phyloP scores from a whole-genome alignment of 2,329 filamentous ascomycete genomes.

The Fusarium gaditjirri region DNA sequence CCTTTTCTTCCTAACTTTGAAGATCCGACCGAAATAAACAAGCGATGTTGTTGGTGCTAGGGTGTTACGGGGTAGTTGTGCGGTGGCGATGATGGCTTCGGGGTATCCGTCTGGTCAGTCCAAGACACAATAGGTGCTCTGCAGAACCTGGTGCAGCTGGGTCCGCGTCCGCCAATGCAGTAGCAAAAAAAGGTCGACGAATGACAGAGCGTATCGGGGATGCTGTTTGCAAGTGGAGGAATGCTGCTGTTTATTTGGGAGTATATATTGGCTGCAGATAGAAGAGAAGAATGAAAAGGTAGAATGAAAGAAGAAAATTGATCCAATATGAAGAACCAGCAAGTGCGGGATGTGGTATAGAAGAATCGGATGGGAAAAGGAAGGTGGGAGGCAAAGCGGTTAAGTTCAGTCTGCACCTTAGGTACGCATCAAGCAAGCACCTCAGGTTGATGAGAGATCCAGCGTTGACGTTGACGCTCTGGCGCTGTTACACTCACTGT shows the following conservation, averaged over 20 bases:
- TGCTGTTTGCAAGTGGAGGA: conserved; percentile 18
- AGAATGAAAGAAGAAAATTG: conserved; percentile 3
- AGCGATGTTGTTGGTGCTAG: conserved; percentile 37
- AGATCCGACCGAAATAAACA: conserved; percentile 7
- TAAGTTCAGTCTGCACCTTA: conserved; percentile 20
- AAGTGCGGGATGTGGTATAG: conserved; percentile 26
- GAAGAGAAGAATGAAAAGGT: background rate
- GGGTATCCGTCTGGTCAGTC: conserved; percentile 37
- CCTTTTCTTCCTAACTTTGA: conserved; percentile 6
- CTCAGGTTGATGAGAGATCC: conserved; percentile 14
- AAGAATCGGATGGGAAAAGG: conserved; percentile 20
- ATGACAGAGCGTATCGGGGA: conserved; percentile 35
- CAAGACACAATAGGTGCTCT: conserved; percentile 19
- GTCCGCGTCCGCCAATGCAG: conserved; percentile 35
- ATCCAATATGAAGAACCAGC: conserved; percentile 1
- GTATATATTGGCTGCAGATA: background rate
- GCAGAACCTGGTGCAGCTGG: conserved; percentile 42
- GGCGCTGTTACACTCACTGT: conserved; percentile 25
- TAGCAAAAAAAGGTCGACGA: conserved; percentile 26
- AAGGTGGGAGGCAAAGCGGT: conserved; percentile 25
- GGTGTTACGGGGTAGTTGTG: conserved; percentile 35
- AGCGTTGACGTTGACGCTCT: conserved; percentile 28
- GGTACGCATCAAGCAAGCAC: background rate
- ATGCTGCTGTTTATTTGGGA: conserved; percentile 5
- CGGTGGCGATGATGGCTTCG: conserved; percentile 45